A percentile compares a stretch with the other conserved stretches of the same genome.
Evolutionary conservation across 768 basidiomycete species (phyloP).

Genomic region (Tricholoma sp.): DNA sequence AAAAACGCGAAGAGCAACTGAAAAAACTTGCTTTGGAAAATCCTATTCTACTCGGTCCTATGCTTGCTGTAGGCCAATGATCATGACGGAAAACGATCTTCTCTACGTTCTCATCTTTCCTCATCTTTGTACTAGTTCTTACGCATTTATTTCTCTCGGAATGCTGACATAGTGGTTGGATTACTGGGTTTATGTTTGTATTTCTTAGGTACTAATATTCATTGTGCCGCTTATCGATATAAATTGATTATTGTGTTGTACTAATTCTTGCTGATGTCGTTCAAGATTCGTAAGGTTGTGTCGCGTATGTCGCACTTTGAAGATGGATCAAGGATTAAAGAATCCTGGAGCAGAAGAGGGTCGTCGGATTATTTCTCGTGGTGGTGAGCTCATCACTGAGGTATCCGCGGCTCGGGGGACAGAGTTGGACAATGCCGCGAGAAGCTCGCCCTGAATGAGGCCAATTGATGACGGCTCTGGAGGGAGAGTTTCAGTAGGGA

Average conservation of each 20-base stretch:
- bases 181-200: neutral
- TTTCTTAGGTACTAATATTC: neutral
- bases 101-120: neutral
- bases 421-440: neutral
- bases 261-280: neutral
- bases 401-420: neutral
- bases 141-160: neutral
- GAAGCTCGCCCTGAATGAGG: neutral
- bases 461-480: neutral
- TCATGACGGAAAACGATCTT: neutral
- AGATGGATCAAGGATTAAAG: neutral
- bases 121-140: neutral
- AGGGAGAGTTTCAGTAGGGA: neutral
- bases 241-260: neutral
- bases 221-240: neutral
- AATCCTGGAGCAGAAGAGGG: neutral
- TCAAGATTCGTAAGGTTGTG: neutral
- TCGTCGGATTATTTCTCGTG: neutral
- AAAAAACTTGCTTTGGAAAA: neutral
- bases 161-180: neutral
- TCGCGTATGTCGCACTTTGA: neutral
- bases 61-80: constrained; percentile 4
- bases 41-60: constrained; percentile 2
- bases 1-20: constrained; percentile 3
- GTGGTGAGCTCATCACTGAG: neutral